These are phyloP conservation scores for Penicillium desertorum DNA, from an alignment of 495 filamentous ascomycete genomes.

Conservation along the genomic window DNA sequence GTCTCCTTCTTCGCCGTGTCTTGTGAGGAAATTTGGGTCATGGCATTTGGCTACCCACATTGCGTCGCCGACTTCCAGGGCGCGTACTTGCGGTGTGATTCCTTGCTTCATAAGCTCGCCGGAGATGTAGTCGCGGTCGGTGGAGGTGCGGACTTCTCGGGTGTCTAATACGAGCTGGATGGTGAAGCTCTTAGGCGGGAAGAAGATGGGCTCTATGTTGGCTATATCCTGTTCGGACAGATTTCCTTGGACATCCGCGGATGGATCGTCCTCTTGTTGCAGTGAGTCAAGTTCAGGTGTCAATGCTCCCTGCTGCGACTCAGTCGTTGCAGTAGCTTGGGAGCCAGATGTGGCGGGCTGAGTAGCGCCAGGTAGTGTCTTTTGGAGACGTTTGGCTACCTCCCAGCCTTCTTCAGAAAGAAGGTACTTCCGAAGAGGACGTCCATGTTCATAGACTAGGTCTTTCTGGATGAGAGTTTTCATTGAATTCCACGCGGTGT, in stretches of 20 bases:
- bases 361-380: slow-evolving; percentile 36
- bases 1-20: slow-evolving; percentile 62
- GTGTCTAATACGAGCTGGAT: slow-evolving; percentile 73
- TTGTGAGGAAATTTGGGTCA: slow-evolving; percentile 54
- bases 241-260: slow-evolving; percentile 8
- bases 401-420: slow-evolving; percentile 81
- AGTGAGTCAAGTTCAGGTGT: not conserved
- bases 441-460: slow-evolving; percentile 68
- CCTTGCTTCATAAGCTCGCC: slow-evolving; percentile 68
- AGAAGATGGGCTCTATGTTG: slow-evolving; percentile 51
- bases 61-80: slow-evolving; percentile 71
- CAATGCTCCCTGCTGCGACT: not conserved
- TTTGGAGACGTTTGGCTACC: slow-evolving; percentile 66
- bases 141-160: slow-evolving; percentile 74
- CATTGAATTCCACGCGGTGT: slow-evolving; percentile 86
- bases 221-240: not conserved
- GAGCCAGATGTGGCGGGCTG: slow-evolving; percentile 20
- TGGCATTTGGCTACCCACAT: slow-evolving; percentile 79
- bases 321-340: not conserved
- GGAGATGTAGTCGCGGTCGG: slow-evolving; percentile 76
- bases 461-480: slow-evolving; percentile 75
- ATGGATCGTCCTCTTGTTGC: slow-evolving; percentile 8
- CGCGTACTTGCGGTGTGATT: slow-evolving; percentile 61
- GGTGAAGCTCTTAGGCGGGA: slow-evolving; percentile 65
- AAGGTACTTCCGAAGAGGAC: slow-evolving; percentile 65